These are phyloP conservation scores for Nepenthes mirabilis DNA, from an alignment of 148 eudicot genomes.

Conservation along the genomic window DNA sequence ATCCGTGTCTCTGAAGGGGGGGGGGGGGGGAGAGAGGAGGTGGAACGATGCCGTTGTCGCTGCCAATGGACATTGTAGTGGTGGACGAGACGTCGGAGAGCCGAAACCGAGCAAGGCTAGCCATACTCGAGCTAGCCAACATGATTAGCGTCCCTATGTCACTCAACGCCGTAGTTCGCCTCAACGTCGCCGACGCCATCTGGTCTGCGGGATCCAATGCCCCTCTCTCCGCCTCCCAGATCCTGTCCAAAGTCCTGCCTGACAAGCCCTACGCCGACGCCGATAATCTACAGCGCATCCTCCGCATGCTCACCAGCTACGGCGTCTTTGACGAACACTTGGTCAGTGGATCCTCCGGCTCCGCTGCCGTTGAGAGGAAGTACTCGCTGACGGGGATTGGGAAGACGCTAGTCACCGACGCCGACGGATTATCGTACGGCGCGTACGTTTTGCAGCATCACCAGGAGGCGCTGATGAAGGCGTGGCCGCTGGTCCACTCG, in stretches of 20 bases:
- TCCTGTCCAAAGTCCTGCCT: constrained; percentile 15
- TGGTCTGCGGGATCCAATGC: constrained; percentile 26
- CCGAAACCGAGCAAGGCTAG: constrained; percentile 26
- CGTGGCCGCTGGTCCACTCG: constrained; percentile 32
- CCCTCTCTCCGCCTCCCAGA: constrained; percentile 25
- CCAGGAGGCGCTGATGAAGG: constrained; percentile 39
- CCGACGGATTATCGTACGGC: constrained; percentile 28
- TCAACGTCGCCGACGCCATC: constrained; percentile 27
- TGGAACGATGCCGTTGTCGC: neutral
- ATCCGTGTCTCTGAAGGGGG: too few relatives aligned
- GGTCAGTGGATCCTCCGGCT: neutral
- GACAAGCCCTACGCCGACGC: constrained; percentile 18
- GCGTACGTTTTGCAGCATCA: constrained; percentile 54
- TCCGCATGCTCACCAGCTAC: constrained; percentile 27
- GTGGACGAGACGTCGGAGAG: constrained; percentile 20
- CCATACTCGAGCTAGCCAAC: constrained; percentile 33
- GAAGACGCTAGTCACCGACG: constrained; percentile 29
- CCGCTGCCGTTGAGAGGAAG: neutral
- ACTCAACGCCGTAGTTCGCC: constrained; percentile 33
- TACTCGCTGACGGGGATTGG: constrained; percentile 39
- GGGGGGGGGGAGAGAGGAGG: too few relatives aligned
- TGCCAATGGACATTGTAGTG: neutral
- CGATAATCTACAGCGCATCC: constrained; percentile 34
- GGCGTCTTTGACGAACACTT: constrained; percentile 9
- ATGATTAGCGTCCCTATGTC: constrained; percentile 49